phyloP scores from a whole-genome alignment of 2,329 filamentous ascomycete genomes.

The Colletotrichum sp. region DNA sequence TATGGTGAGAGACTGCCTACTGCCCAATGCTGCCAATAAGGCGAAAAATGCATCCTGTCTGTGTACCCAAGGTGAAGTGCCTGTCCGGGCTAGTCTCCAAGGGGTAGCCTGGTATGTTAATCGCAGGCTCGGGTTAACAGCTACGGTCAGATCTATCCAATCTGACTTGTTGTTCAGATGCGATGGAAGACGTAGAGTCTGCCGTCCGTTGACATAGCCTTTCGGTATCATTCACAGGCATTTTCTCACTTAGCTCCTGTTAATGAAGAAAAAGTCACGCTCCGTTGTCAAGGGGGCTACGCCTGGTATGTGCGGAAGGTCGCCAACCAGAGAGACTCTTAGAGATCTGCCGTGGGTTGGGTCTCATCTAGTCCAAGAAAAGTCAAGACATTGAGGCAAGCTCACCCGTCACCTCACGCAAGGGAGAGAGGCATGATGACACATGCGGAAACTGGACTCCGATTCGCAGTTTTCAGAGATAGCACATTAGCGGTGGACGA shows the following conservation, averaged over 20 bases:
- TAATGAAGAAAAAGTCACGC: slow-evolving; percentile 5
- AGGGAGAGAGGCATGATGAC: neutral
- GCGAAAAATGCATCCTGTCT: slow-evolving; percentile 5
- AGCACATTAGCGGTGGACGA: neutral
- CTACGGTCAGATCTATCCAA: slow-evolving; percentile 3
- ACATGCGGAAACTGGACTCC: neutral
- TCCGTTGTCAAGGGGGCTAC: neutral
- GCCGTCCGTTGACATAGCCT: neutral
- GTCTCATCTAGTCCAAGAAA: neutral
- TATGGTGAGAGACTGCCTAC: neutral
- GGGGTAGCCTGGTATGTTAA: slow-evolving; percentile 13
- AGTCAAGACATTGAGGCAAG: neutral
- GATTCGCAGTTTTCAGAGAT: neutral
- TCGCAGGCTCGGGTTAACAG: neutral
- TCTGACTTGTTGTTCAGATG: neutral
- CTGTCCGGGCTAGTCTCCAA: slow-evolving; percentile 8
- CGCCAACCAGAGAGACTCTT: neutral
- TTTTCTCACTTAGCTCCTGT: neutral
- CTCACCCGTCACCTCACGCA: neutral
- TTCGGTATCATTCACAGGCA: neutral
- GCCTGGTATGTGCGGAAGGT: neutral
- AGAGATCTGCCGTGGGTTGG: neutral
- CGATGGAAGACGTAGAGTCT: neutral
- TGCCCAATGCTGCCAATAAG: slow-evolving; percentile 10
- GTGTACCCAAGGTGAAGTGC: neutral